A percentile compares a stretch with the other conserved stretches of the same genome.
These are phyloP conservation scores for Suhomyces atakaporum DNA, from an alignment of 1,139 yeast species.

Conservation along the genomic window DNA sequence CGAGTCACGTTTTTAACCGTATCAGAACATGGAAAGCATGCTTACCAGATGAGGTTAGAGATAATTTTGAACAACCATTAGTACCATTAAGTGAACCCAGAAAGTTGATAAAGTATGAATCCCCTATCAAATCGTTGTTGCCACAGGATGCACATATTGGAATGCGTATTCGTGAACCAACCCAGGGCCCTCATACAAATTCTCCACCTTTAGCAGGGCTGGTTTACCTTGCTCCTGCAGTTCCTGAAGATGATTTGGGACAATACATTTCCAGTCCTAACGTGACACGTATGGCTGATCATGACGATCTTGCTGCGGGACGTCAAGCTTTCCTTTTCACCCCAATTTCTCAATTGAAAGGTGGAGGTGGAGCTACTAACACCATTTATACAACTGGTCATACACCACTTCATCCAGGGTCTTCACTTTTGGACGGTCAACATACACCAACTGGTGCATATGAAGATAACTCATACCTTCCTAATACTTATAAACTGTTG, in stretches of 20 bases:
- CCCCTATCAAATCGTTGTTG: constrained; percentile 78
- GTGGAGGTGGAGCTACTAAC: constrained; percentile 34
- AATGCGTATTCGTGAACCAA: constrained; percentile 82
- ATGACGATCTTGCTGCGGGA: constrained; percentile 50
- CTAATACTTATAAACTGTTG: constrained; percentile 21
- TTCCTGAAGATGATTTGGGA: constrained; percentile 76
- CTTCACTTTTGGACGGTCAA: constrained; percentile 5
- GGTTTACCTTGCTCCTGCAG: constrained; percentile 75
- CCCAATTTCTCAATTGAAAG: constrained; percentile 50
- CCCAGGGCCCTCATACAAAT: constrained; percentile 66
- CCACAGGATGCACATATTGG: constrained; percentile 70
- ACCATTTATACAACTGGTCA: constrained; percentile 26
- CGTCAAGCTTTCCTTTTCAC: constrained; percentile 48
- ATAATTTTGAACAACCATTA: constrained; percentile 79
- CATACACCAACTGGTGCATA: constrained; percentile 16
- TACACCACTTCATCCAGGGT: constrained; percentile 15
- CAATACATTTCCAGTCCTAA: constrained; percentile 60
- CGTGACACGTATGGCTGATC: constrained; percentile 57
- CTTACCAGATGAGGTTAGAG: constrained; percentile 93
- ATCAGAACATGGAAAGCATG: constrained; percentile 99
- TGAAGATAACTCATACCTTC: constrained; percentile 15
- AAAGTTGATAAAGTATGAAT: constrained; percentile 70
- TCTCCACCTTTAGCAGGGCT: constrained; percentile 95
- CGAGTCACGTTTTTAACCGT: constrained; percentile 85
- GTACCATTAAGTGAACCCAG: constrained; percentile 54